Conservation (phyloP, 1,139 yeast genomes). For the Suhomyces taliae region DNA sequence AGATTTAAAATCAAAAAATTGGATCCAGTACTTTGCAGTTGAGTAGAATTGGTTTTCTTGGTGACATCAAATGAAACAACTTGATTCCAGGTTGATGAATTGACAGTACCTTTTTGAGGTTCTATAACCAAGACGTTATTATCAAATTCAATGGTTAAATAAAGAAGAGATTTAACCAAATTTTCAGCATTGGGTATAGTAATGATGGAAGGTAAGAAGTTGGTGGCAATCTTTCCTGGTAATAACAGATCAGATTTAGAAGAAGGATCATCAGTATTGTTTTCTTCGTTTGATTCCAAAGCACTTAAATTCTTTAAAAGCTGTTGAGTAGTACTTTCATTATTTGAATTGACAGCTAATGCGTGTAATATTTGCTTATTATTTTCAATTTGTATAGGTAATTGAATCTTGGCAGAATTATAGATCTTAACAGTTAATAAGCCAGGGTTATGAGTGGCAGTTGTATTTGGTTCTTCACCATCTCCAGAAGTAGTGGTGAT, state of each 20-base stretch:
- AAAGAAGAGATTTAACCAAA: conserved; percentile 57
- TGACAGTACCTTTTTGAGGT: conserved; percentile 68
- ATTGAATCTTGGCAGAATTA: conserved; percentile 56
- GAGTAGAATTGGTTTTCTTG: conserved; percentile 30
- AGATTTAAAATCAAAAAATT: conserved; percentile 64
- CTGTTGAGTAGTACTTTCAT: conserved; percentile 38
- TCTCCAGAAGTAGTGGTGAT: conserved; percentile 8
- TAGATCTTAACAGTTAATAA: conserved; percentile 69
- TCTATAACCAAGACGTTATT: conserved; percentile 83
- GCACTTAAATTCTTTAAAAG: conserved; percentile 31
- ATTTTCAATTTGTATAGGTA: conserved; percentile 61
- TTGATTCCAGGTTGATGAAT: conserved; percentile 67
- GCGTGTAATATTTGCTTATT: conserved; percentile 53
- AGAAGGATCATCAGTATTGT: conserved; percentile 1
- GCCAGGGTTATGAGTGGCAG: conserved; percentile 49
- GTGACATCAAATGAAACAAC: conserved; percentile 92
- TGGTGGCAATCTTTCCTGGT: conserved; percentile 37
- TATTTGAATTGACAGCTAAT: conserved; percentile 49
- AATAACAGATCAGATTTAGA: conserved; percentile 20
- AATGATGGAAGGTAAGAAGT: conserved; percentile 65
- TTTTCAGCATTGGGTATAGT: conserved; percentile 54
- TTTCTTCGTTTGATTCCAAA: conserved; percentile 21
- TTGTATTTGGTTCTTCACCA: conserved; percentile 10
- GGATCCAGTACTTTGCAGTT: conserved; percentile 26
- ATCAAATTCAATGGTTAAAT: conserved; percentile 74